These are phyloP conservation scores for Colletotrichum sidae DNA, from an alignment of 2,329 filamentous ascomycete species.

Conservation along the genomic window DNA sequence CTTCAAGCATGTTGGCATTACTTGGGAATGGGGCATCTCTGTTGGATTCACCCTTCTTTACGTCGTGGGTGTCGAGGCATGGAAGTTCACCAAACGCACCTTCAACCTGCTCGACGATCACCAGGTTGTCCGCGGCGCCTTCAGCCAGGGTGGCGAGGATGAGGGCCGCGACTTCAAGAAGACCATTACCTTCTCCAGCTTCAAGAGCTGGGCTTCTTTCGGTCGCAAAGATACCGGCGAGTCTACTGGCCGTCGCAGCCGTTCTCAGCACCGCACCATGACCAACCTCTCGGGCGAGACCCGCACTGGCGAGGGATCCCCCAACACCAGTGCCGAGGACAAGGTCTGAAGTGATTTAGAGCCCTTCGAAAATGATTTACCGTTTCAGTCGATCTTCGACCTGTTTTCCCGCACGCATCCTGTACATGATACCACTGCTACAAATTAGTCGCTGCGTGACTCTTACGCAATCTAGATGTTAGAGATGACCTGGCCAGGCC, in stretches of 20 bases:
- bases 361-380: slow-evolving; percentile 10
- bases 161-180: slow-evolving; percentile 53
- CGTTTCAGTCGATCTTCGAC: slow-evolving; percentile 17
- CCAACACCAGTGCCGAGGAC: slow-evolving; percentile 27
- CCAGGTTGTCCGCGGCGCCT: slow-evolving; percentile 61
- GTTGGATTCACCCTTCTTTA: slow-evolving; percentile 73
- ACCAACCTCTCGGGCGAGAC: slow-evolving; percentile 38
- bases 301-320: slow-evolving; percentile 30
- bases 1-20: slow-evolving; percentile 78
- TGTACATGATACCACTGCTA: slow-evolving; percentile 36
- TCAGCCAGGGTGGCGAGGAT: slow-evolving; percentile 64
- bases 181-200: slow-evolving; percentile 64
- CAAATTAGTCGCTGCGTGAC: slow-evolving; percentile 20
- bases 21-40: slow-evolving; percentile 81
- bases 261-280: slow-evolving; percentile 32
- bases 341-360: slow-evolving; percentile 24
- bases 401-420: slow-evolving; percentile 15
- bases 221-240: slow-evolving; percentile 55
- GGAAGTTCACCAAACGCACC: slow-evolving; percentile 76
- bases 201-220: slow-evolving; percentile 59
- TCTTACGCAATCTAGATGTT: slow-evolving; percentile 10
- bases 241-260: slow-evolving; percentile 40
- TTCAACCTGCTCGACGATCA: slow-evolving; percentile 64
- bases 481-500: slow-evolving; percentile 11
- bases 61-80: slow-evolving; percentile 75